Conservation (phyloP, 345 rosid genomes). For the Salix udensis region DNA sequence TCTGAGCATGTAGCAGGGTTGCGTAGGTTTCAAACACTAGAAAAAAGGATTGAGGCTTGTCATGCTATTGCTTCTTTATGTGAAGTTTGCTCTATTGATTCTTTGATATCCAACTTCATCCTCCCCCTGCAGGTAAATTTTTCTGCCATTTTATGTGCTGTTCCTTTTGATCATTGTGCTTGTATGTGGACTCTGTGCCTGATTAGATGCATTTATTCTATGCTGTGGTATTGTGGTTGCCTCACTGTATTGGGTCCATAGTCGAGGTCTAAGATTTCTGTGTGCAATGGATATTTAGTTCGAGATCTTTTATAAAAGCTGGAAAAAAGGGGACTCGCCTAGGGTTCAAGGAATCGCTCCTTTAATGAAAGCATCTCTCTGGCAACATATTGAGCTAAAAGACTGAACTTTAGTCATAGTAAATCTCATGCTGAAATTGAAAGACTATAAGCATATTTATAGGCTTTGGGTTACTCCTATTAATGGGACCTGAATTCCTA, state of each 20-base stretch:
- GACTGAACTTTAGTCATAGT: neutral
- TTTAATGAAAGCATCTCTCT: too few relatives aligned
- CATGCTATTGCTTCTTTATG: conserved; percentile 89
- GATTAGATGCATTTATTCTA: neutral
- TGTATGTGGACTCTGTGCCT: neutral
- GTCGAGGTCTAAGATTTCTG: neutral
- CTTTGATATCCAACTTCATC: conserved; percentile 90
- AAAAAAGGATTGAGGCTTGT: conserved; percentile 78
- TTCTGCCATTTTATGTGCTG: neutral
- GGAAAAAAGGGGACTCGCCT: neutral
- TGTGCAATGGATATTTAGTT: neutral
- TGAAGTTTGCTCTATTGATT: conserved; percentile 88
- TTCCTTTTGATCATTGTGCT: neutral
- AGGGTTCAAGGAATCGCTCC: too few relatives aligned
- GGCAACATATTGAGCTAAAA: too few relatives aligned
- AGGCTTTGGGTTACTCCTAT: neutral
- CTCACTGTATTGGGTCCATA: neutral
- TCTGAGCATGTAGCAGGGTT: conserved; percentile 55
- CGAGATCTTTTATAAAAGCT: neutral
- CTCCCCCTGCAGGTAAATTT: conserved; percentile 80
- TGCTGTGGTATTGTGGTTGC: neutral
- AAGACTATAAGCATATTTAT: neutral
- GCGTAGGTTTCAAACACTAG: conserved; percentile 46
- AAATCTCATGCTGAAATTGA: neutral
- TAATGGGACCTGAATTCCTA: neutral